These are phyloP conservation scores for Daldinia grandis DNA, from an alignment of 495 filamentous ascomycete species.

Conservation along the genomic window DNA sequence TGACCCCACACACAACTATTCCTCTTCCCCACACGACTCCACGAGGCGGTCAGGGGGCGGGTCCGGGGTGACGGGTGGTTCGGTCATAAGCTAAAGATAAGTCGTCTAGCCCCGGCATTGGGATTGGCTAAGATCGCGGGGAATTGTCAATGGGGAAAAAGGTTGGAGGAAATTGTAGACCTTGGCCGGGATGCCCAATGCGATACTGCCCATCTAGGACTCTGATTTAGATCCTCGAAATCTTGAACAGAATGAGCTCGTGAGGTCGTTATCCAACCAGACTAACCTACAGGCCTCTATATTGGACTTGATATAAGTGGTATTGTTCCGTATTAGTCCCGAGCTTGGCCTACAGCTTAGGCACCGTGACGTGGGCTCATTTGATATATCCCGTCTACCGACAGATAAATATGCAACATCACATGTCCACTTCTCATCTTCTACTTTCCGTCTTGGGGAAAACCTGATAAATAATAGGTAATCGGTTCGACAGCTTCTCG, in stretches of 20 bases:
- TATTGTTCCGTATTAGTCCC: not conserved
- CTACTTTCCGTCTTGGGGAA: conserved; percentile 26
- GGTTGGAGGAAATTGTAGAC: conserved; percentile 6
- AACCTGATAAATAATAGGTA: not conserved
- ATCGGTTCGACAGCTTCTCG: not conserved
- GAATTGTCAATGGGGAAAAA: conserved; percentile 15
- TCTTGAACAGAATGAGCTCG: conserved; percentile 1
- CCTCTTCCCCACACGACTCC: conserved; percentile 39
- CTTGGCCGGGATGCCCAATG: conserved; percentile 26
- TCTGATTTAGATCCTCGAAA: conserved; percentile 4
- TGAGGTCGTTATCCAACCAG: conserved; percentile 14
- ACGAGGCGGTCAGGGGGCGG: conserved; percentile 23
- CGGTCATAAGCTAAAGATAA: conserved; percentile 23
- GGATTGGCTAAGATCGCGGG: conserved; percentile 27
- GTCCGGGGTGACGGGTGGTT: conserved; percentile 23
- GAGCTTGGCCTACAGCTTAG: conserved; percentile 5
- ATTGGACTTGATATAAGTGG: not conserved
- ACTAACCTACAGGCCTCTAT: not conserved
- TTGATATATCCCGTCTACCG: conserved; percentile 6
- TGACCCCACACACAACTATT: conserved; percentile 18
- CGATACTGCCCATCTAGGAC: conserved; percentile 8
- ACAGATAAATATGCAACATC: conserved; percentile 18
- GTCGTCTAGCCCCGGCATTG: conserved; percentile 26
- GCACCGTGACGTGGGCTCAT: conserved; percentile 15
- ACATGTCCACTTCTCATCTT: conserved; percentile 13